phyloP scores from a whole-genome alignment of 2,329 filamentous ascomycete genomes.

The Monilinia fructigena region DNA sequence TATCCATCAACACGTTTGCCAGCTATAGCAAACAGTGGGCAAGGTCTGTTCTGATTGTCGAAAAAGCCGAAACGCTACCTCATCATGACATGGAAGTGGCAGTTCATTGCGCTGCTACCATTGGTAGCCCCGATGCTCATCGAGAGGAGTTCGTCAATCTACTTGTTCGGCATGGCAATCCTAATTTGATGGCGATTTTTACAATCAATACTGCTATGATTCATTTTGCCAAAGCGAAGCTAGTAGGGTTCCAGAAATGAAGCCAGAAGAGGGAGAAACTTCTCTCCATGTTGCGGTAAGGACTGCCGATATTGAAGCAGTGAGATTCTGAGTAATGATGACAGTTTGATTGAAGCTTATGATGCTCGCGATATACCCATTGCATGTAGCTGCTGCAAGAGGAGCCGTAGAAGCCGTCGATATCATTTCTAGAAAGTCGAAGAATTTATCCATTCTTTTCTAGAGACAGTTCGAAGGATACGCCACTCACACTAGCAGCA shows the following conservation, averaged over 20 bases:
- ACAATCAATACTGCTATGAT: not conserved
- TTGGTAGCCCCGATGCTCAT: not conserved
- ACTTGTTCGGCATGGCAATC: slow-evolving; percentile 1
- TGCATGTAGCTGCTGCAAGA: not conserved
- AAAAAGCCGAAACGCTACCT: not conserved
- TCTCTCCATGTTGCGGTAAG: not conserved
- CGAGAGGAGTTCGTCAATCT: not conserved
- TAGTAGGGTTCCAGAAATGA: not conserved
- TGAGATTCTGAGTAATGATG: not conserved
- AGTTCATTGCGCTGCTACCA: not conserved
- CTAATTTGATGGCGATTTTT: not conserved
- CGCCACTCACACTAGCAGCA: not conserved
- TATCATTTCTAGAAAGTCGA: not conserved
- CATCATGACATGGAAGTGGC: not conserved
- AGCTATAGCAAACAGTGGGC: not conserved
- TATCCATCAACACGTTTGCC: not conserved
- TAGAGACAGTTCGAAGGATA: not conserved
- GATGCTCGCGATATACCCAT: not conserved
- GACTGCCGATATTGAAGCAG: not conserved
- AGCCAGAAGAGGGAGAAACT: not conserved
- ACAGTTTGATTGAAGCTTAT: not conserved
- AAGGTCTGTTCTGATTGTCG: not conserved
- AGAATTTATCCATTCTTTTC: not conserved
- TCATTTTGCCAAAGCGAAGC: not conserved
- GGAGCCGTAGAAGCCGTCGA: not conserved